Base-by-base conservation (phyloP, 169 alveolate species). In the Eimeria acervulina region DNA sequence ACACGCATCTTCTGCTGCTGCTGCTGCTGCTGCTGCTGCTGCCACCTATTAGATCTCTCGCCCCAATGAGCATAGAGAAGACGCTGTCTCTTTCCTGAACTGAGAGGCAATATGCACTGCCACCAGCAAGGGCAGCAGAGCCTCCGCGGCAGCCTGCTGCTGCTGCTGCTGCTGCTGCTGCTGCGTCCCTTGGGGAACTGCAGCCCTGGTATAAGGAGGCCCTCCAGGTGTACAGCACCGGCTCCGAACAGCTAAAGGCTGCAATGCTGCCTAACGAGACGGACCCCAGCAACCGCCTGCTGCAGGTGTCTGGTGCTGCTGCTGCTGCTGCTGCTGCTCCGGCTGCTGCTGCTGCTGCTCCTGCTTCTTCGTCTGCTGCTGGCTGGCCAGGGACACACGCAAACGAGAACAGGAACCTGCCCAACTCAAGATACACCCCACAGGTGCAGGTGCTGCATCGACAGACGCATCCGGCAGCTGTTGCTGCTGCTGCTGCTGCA, bases 291-390 rank as follows among this genome's bases (percentile, higher is more conserved):
- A 83, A 10, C 15, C 91, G 51, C 52, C 31, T 47, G 74, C 66
- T 51, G 89, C 63, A 61, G 28, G 17, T 47, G n/a, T 21, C 89
- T 28, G 91, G 76, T 83, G 91, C 91, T 83, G 74, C 26, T 83
- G 91, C 28, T 83, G 91, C 51, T 83, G 91, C 23, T 81, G 63
- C 89, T 38, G 89, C 89, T 83, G 74, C 52, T n/a, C n/a, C n/a
- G n/a, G n/a, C n/a, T 80, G 90, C 89, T 28, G 91, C 91, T 83
- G 91, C 91, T 83, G 74, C 26, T 83, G 91, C 28, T 83, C 76
- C 51, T 83, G 91, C 23, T 81, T 36, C 89, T 38, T 63, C 89
- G 47, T 51, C 52, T 78, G 91, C 10, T 59, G 68, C 19, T 33
- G 74, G 52, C 0, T 23, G 4, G n/a, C 52, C 74, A n/a, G 76